Base-by-base conservation (phyloP, 2,329 filamentous ascomycete genomes). In the Pseudogymnoascus sp. region DNA sequence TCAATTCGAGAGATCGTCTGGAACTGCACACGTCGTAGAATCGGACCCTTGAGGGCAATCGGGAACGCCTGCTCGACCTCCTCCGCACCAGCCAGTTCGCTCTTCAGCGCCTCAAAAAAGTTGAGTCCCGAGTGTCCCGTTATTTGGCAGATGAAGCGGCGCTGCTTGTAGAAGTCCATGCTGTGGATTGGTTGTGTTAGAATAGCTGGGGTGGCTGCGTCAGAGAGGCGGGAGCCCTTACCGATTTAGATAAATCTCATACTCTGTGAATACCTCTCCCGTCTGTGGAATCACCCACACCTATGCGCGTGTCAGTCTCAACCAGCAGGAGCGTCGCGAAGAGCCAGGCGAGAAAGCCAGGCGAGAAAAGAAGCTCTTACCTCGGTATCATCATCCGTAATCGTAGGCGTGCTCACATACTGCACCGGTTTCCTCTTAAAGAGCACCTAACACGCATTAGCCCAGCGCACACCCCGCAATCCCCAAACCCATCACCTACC, bases 371-470 rank as follows among this genome's bases (percentile, higher is more conserved):
- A 5, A 18, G 39, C 65, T 74, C 83, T 70, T 82, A 93, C 93
- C 84, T 97, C 92, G 70, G 85, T 82, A 71, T 90, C 86, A 68
- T 96, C 91, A 80, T 95, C 87, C 69, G 92, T 83, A 68, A 93
- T 84, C 62, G 83, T 79, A 21, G 89, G 88, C 59, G 83, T 81
- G 60, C 89, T 83, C 69, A 93, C 80, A 74, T 91, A 89, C 77
- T 90, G 87, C 73, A 97, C 92, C 64, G 93, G 93, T 78, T 97
- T 97, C 72, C 95, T 86, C 80, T 97, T 97, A 77, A 90, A 97
- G 68, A 96, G 83, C 70, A 99, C 93, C 93, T 97, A 62, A 37
- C 45, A 16, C 45, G 6, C 34, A 37, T 57, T 61, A 63, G 62
- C 63, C 63, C 36, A 23, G 37, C 21, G 36, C 40, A 4, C 18